Base-by-base conservation (phyloP, 441 rosid species). In the Manihot esculenta region DNA sequence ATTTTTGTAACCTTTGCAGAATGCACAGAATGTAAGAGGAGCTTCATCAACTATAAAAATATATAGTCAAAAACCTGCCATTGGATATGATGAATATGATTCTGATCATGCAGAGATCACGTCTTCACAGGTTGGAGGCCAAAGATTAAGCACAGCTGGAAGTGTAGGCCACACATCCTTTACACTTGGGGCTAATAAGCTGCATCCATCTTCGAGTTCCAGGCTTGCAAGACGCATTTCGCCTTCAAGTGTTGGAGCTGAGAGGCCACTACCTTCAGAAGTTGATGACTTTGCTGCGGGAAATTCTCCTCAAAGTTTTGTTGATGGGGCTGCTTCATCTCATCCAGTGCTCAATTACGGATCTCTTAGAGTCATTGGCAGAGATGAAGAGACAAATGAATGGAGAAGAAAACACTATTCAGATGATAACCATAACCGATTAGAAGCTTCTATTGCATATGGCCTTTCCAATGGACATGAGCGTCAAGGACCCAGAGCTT, bases 401-500 rank as follows among this genome's bases (percentile, higher is more conserved):
- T 81, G 88, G 87, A 83, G 82, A 82, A 83, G 86, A 73, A 92
- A 84, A 47, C 79, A 69, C 21, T 80, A 51, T 77, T 71, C 77
- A 63, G 91, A 86, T 50, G 89, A 78, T 71, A 75, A 71, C 57
- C 72, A 15, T 59, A 74, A 76, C 38, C 76, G 74, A 35, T 74
- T 80, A 44, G 88, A 81, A 76, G 13, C 80, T 60, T 72, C 89
- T 77, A 66, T 64, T 21, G 58, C 81, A 30, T 74, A 71, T 60
- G 74, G 71, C 57, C 80, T 72, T 35, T 71, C 77, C 70, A 92
- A 86, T 72, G 92, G 92, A 69, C 82, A 76, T 76, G 89, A 84
- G 54, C 93, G 75, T 71, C 84, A 85, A 80, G 80, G 85, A 68
- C 97, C 87, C 49, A 86, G 97, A 78, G 99, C 99, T 78, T 71